Conservation (phyloP, 1,139 yeast species). For the Taphrina communis region DNA sequence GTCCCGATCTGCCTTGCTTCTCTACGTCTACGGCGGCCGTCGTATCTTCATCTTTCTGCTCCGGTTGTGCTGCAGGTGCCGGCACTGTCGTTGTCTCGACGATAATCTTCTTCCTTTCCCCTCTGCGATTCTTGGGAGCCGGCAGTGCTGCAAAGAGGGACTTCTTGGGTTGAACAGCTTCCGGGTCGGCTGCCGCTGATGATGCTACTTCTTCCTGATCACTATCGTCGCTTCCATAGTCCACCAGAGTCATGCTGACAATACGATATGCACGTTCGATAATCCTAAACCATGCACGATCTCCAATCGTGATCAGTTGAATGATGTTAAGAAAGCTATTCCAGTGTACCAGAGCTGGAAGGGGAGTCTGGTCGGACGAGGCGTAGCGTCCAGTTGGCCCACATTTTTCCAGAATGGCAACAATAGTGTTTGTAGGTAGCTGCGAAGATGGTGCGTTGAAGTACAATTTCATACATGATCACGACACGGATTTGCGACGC, state of each 20-base stretch:
- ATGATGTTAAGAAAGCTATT: too few relatives aligned
- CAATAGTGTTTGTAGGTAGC: too few relatives aligned
- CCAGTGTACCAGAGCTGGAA: too few relatives aligned
- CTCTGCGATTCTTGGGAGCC: conserved; percentile 16
- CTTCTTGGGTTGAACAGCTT: neutral
- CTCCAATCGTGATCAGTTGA: too few relatives aligned
- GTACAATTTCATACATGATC: neutral
- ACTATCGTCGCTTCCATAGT: conserved; percentile 28
- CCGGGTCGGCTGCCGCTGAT: neutral
- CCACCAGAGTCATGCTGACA: conserved; percentile 18
- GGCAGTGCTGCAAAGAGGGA: conserved; percentile 26
- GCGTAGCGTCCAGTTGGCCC: too few relatives aligned
- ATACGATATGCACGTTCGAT: too few relatives aligned
- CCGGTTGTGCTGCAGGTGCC: neutral
- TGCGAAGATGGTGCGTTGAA: too few relatives aligned
- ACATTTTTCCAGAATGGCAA: too few relatives aligned
- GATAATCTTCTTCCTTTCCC: conserved; percentile 14
- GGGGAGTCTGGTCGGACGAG: too few relatives aligned
- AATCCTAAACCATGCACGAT: too few relatives aligned
- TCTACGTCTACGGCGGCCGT: neutral
- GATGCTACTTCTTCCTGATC: conserved; percentile 7
- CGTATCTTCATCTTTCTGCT: neutral
- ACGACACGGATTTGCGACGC: neutral
- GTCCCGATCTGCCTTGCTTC: neutral
- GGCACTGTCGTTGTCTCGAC: neutral